phyloP scores from a whole-genome alignment of 2,329 filamentous ascomycete species.

The Lasiodiplodia sp. region DNA sequence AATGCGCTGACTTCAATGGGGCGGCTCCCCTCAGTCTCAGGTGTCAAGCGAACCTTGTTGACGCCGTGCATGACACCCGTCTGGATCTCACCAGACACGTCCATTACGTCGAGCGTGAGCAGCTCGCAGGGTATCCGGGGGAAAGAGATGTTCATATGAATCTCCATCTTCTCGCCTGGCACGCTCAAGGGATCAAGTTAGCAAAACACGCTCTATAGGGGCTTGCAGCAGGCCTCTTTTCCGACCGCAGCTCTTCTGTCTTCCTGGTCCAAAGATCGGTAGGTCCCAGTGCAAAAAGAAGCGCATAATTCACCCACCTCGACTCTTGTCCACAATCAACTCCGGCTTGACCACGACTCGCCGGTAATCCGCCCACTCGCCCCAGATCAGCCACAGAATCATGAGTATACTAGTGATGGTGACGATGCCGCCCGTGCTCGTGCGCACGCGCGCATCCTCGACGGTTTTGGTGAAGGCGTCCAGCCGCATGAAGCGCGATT shows the following conservation, averaged over 20 bases:
- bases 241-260: neutral
- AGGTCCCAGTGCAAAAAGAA: neutral
- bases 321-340: conserved; percentile 92
- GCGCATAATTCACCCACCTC: conserved; percentile 66
- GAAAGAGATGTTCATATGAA: conserved; percentile 96
- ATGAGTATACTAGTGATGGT: conserved; percentile 90
- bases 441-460: conserved; percentile 95
- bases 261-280: neutral
- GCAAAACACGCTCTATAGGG: neutral
- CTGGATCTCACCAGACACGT: conserved; percentile 96
- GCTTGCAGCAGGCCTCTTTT: neutral
- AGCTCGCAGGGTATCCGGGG: conserved; percentile 93
- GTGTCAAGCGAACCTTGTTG: conserved; percentile 82
- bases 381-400: conserved; percentile 87
- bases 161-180: conserved; percentile 95
- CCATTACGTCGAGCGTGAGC: conserved; percentile 97
- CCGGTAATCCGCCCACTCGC: conserved; percentile 95
- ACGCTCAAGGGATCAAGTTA: conserved; percentile 11
- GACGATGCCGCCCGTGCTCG: conserved; percentile 92
- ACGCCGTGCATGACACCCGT: conserved; percentile 92
- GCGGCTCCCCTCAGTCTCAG: conserved; percentile 75
- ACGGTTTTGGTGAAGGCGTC: conserved; percentile 99
- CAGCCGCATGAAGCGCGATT: conserved; percentile 93
- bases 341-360: conserved; percentile 87
- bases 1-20: conserved; percentile 47